Evolutionary conservation across 805 yeast genomes (phyloP).

Genomic region (Teunomyces gatunensis): DNA sequence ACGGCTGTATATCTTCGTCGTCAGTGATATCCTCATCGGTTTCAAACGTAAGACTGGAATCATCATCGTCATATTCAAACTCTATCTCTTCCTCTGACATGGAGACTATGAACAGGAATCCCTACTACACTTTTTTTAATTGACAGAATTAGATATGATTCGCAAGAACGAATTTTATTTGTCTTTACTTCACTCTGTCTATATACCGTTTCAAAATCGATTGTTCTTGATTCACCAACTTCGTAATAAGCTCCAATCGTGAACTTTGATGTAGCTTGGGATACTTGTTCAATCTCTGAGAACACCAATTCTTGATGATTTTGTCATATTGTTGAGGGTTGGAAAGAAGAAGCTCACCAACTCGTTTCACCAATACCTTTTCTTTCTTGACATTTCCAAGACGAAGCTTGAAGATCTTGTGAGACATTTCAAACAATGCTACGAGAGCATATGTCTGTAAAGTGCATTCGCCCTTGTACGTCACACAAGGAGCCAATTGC

Average conservation of each 20-base stretch:
- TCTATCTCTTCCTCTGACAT: slow-evolving; percentile 9
- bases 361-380: slow-evolving; percentile 17
- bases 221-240: slow-evolving; percentile 26
- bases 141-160: neutral
- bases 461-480: slow-evolving; percentile 43
- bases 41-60: slow-evolving; percentile 6
- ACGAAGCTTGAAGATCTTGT: slow-evolving; percentile 23
- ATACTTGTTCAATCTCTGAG: slow-evolving; percentile 21
- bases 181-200: neutral
- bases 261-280: slow-evolving; percentile 8
- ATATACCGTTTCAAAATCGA: slow-evolving; percentile 17
- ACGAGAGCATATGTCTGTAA: slow-evolving; percentile 41
- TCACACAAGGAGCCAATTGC: slow-evolving; percentile 43
- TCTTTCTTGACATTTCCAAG: slow-evolving; percentile 18
- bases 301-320: slow-evolving; percentile 25
- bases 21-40: slow-evolving; percentile 10
- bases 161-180: neutral
- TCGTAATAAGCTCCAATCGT: slow-evolving; percentile 11
- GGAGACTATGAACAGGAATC: slow-evolving; percentile 1
- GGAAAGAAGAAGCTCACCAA: slow-evolving; percentile 17
- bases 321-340: slow-evolving; percentile 7
- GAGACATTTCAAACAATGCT: slow-evolving; percentile 26
- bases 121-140: neutral
- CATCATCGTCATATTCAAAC: slow-evolving; percentile 12
- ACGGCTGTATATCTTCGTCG: neutral